phyloP scores from a whole-genome alignment of 164 flowering plant genomes.

The Annona cherimola region DNA sequence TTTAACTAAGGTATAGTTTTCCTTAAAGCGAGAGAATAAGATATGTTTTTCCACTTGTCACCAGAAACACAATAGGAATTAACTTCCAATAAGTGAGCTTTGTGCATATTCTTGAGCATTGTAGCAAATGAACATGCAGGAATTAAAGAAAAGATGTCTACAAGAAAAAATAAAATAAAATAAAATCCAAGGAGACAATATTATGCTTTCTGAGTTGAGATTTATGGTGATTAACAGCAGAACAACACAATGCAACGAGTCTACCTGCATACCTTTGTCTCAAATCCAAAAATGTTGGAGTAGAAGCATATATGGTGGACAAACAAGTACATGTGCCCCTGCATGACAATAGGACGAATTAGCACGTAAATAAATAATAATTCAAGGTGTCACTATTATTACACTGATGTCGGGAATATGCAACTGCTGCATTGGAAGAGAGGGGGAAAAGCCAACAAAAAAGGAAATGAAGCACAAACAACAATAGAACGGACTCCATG shows the following conservation, averaged over 20 bases:
- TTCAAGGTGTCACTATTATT: background rate
- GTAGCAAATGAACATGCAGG: background rate
- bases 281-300: slow-evolving; percentile 95
- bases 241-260: background rate
- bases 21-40: background rate
- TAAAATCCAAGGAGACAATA: background rate
- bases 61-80: background rate
- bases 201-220: background rate
- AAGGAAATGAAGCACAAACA: background rate
- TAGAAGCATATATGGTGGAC: slow-evolving; percentile 76
- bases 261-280: slow-evolving; percentile 66
- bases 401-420: background rate
- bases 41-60: background rate
- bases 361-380: background rate
- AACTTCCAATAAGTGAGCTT: background rate
- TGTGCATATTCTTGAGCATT: background rate
- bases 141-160: background rate
- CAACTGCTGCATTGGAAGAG: background rate
- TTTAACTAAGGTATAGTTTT: background rate
- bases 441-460: background rate
- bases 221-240: background rate
- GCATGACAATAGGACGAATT: slow-evolving; percentile 22
- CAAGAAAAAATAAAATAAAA: background rate
- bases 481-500: background rate
- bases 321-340: slow-evolving; percentile 98